Evolutionary conservation across 1,284 basidiomycete genomes (phyloP), one percentile per base, ranked within the genome.

Genomic region (Trichosporon coremiiforme): DNA sequence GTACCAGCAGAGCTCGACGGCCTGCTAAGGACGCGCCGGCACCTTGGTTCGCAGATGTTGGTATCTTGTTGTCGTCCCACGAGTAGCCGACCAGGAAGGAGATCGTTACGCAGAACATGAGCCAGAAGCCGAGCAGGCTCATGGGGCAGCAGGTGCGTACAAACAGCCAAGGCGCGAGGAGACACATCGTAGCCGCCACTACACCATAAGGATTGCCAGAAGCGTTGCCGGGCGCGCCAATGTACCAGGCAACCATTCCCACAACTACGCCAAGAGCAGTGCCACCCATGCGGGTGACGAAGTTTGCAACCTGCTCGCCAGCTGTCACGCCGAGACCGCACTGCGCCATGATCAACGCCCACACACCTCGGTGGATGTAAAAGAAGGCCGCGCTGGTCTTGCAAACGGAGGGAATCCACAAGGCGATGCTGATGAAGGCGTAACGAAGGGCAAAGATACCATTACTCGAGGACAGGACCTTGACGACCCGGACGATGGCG

Each of bases 341-440:
- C 75, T 90, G 89, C 0, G 88, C 76, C 88, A 90, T 90, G 77
- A 90, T 89, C 68, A 90, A 78, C 2, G 88, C 89, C 89, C 89
- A 85, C 78, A 89, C 69, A 82, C 79, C 71, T 82, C 86, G 66
- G 45, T 78, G 75, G 8, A 66, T 31, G 65, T 77, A 78, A 85
- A 76, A 66, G 86, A 88, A 79, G 81, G 85, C 45, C 36, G 81
- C 74, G 65, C 78, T 80, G 13, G 65, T 65, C 0, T 68, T 82
- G 64, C 87, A 78, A 0, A 90, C 86, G 2, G 85, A 77, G 0
- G 88, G 88, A 0, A 89, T 77, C 87, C 88, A 90, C 1, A 90
- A 79, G 0, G 86, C 86, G 36, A 90, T 79, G 0, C 86, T 86
- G 15, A 89, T 78, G 17, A 89, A 69, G 0, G 84, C 85, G 76